Percentiles rank a stretch among this genome's conserved stretches.
Conservation (phyloP, 768 basidiomycete species). For the Lentinula raphanica region DNA sequence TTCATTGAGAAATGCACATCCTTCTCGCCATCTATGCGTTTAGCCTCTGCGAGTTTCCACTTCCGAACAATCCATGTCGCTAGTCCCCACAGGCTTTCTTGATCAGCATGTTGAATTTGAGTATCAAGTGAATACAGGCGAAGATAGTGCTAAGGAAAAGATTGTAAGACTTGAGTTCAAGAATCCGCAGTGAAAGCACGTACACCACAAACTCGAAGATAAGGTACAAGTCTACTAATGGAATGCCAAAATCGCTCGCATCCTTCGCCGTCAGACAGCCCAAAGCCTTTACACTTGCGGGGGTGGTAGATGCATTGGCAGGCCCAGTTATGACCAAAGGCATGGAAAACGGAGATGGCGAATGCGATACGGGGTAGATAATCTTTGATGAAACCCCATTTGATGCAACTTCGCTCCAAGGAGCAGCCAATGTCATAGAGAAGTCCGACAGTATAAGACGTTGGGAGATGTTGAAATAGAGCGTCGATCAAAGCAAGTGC, state of each 20-base stretch:
- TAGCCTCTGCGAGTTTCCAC: too few species aligned
- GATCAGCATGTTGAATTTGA: neutral
- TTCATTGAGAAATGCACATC: too few species aligned
- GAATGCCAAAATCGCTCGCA: slow-evolving; percentile 21
- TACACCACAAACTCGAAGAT: slow-evolving; percentile 15
- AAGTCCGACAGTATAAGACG: slow-evolving; percentile 15
- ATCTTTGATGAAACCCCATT: slow-evolving; percentile 20
- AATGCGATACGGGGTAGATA: slow-evolving; percentile 21
- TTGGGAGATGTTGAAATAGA: slow-evolving; percentile 28
- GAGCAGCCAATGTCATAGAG: slow-evolving; percentile 35
- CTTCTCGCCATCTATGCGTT: too few species aligned
- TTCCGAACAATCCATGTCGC: too few species aligned
- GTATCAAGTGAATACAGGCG: neutral
- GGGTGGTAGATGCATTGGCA: slow-evolving; percentile 33
- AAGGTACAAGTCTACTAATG: slow-evolving; percentile 15
- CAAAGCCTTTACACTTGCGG: slow-evolving; percentile 19
- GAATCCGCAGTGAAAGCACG: neutral
- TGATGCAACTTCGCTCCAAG: slow-evolving; percentile 20
- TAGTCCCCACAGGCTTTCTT: too few species aligned
- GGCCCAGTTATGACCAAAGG: slow-evolving; percentile 34
- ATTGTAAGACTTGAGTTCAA: neutral
- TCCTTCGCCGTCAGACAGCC: slow-evolving; percentile 23
- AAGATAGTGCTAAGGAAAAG: neutral
- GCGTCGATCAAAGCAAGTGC: slow-evolving; percentile 23
- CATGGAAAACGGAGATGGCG: slow-evolving; percentile 31